These are phyloP conservation scores for Candida krabiensis DNA, from an alignment of 805 yeast species.

Conservation along the genomic window DNA sequence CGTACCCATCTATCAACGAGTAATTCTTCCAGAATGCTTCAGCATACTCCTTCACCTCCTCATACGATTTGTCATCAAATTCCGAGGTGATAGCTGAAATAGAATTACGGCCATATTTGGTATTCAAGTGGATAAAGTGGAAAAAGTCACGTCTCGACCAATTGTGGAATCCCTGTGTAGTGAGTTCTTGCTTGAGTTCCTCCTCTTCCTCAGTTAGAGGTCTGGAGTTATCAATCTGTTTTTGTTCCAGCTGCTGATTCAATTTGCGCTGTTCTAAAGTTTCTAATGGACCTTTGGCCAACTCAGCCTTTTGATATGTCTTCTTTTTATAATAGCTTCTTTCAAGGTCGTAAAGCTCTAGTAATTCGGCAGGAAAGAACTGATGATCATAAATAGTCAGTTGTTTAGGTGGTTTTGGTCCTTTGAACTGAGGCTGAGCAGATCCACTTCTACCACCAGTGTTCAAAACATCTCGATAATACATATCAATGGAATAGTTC, in stretches of 20 bases:
- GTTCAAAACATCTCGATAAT: slow-evolving; percentile 53
- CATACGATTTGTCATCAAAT: slow-evolving; percentile 76
- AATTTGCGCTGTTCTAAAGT: slow-evolving; percentile 20
- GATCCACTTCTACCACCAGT: slow-evolving; percentile 60
- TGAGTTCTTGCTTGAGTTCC: slow-evolving; percentile 54
- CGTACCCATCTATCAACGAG: slow-evolving; percentile 84
- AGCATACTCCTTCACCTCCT: slow-evolving; percentile 78
- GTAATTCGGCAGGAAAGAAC: slow-evolving; percentile 75
- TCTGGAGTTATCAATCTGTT: slow-evolving; percentile 72
- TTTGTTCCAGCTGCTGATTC: slow-evolving; percentile 52
- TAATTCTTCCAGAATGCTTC: slow-evolving; percentile 79
- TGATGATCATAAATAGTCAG: slow-evolving; percentile 86
- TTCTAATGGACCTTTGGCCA: slow-evolving; percentile 50
- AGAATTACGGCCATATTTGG: slow-evolving; percentile 80
- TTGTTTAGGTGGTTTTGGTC: slow-evolving; percentile 85
- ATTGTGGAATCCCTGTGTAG: slow-evolving; percentile 68
- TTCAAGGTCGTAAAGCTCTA: slow-evolving; percentile 78
- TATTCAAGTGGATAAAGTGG: slow-evolving; percentile 70
- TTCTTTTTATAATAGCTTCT: slow-evolving; percentile 72
- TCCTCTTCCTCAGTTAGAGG: slow-evolving; percentile 85
- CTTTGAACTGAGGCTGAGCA: slow-evolving; percentile 41
- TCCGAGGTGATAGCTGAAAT: slow-evolving; percentile 71
- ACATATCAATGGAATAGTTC: slow-evolving; percentile 84
- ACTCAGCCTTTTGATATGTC: slow-evolving; percentile 62
- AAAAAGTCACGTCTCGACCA: slow-evolving; percentile 91